phyloP scores from a whole-genome alignment of 768 basidiomycete species.

The Botryobasidium botryosum region DNA sequence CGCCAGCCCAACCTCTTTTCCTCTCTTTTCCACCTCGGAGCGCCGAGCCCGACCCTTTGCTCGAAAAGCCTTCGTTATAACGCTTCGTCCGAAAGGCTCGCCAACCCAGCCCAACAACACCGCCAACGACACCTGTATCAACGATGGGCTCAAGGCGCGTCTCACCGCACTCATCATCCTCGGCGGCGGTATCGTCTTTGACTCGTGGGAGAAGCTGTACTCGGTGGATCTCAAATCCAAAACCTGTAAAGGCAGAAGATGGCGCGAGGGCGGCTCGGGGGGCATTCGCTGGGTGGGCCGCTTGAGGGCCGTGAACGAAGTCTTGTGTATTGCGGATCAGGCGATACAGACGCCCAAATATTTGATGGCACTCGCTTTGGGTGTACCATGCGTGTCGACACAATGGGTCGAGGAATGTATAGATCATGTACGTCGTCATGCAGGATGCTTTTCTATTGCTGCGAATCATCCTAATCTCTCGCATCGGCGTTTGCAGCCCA shows the following conservation, averaged over 20 bases:
- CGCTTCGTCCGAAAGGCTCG: conserved; percentile 2
- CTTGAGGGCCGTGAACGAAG: conserved; percentile 8
- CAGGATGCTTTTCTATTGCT: not conserved
- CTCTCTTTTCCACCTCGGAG: too few relatives aligned
- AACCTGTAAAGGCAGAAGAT: not conserved
- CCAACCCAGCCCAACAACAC: too few relatives aligned
- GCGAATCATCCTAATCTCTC: not conserved
- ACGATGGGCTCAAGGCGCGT: not conserved
- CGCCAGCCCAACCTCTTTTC: too few relatives aligned
- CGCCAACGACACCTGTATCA: not conserved
- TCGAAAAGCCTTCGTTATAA: conserved; percentile 7
- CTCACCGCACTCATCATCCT: conserved; percentile 1
- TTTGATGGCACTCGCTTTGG: conserved; percentile 21
- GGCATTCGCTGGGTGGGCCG: conserved; percentile 6
- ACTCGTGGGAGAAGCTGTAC: conserved; percentile 13
- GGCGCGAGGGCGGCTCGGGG: too few relatives aligned
- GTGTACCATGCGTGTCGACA: conserved; percentile 20
- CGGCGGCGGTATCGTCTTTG: conserved; percentile 11
- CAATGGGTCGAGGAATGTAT: conserved; percentile 14
- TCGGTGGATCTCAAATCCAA: not conserved
- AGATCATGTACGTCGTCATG: not conserved
- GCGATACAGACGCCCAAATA: conserved; percentile 19
- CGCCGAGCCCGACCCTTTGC: too few relatives aligned
- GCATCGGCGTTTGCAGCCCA: not conserved
- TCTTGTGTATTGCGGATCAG: conserved; percentile 17